phyloP scores from a whole-genome alignment of 768 basidiomycete genomes.

The Tephrocybe sp. region DNA sequence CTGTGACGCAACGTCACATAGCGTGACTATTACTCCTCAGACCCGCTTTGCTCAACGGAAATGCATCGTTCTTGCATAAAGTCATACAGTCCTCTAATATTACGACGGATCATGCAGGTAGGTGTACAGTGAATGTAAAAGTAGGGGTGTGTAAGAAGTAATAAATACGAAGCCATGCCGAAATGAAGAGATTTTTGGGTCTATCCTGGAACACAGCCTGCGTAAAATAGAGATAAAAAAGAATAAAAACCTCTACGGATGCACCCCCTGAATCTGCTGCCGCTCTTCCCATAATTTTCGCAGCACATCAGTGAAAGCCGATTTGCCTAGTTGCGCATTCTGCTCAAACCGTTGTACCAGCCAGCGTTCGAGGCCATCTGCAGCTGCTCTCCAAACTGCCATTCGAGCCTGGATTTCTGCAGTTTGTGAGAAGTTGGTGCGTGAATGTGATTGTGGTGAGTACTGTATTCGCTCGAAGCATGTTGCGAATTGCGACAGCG shows the following conservation, averaged over 20 bases:
- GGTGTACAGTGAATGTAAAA: constrained; percentile 14
- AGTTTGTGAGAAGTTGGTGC: constrained; percentile 82
- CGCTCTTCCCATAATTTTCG: constrained; percentile 74
- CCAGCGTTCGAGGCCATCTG: constrained; percentile 82
- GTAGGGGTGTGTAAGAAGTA: background rate
- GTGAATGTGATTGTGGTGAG: constrained; percentile 57
- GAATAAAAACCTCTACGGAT: constrained; percentile 10
- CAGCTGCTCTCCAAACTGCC: constrained; percentile 76
- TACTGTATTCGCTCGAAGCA: constrained; percentile 92
- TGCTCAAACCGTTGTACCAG: constrained; percentile 87
- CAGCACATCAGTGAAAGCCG: constrained; percentile 88
- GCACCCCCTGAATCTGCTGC: constrained; percentile 38
- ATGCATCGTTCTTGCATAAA: background rate
- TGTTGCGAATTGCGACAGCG: constrained; percentile 90
- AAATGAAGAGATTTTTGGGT: constrained; percentile 14
- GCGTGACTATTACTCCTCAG: constrained; percentile 7
- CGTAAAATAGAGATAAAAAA: constrained; percentile 6
- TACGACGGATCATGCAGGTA: constrained; percentile 10
- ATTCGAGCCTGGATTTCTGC: constrained; percentile 87
- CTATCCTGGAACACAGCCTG: constrained; percentile 11
- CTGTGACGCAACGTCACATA: constrained; percentile 13
- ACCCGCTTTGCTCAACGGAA: constrained; percentile 17
- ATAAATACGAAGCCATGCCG: constrained; percentile 8
- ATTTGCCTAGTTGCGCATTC: constrained; percentile 86
- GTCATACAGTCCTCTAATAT: constrained; percentile 9